These are phyloP conservation scores for Nothophaeocryptopus gaeumannii DNA, from an alignment of 2,329 filamentous ascomycete genomes.

Conservation along the genomic window DNA sequence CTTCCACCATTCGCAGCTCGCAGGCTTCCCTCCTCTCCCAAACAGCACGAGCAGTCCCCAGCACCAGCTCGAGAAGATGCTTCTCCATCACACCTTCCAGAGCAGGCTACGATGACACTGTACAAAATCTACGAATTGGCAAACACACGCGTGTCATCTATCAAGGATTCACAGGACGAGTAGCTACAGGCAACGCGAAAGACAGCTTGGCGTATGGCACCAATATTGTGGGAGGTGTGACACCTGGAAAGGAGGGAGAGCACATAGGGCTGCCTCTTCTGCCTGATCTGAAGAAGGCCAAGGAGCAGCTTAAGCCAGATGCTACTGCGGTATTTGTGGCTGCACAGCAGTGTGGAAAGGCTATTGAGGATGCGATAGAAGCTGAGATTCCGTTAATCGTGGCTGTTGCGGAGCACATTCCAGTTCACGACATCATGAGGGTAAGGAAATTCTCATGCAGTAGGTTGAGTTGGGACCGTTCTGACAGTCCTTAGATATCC, in stretches of 20 bases:
- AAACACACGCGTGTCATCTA: constrained; percentile 66
- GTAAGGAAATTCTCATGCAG: constrained; percentile 41
- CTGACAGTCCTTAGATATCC: constrained; percentile 52
- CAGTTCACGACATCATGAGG: constrained; percentile 72
- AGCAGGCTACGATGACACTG: constrained; percentile 58
- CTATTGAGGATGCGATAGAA: constrained; percentile 77
- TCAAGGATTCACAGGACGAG: constrained; percentile 66
- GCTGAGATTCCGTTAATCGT: constrained; percentile 76
- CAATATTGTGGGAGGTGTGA: constrained; percentile 75
- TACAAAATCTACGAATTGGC: constrained; percentile 65
- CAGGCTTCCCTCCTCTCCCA: constrained; percentile 19
- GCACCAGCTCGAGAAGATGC: constrained; percentile 11
- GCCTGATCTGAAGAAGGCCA: constrained; percentile 65
- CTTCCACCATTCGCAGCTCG: constrained; percentile 20
- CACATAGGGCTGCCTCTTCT: constrained; percentile 72
- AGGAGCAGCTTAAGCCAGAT: constrained; percentile 68
- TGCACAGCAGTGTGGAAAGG: constrained; percentile 67
- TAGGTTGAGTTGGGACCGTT: background rate
- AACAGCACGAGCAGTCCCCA: constrained; percentile 11
- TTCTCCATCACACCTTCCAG: constrained; percentile 31
- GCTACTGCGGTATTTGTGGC: constrained; percentile 78
- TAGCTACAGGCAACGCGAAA: constrained; percentile 72
- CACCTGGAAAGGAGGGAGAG: constrained; percentile 65
- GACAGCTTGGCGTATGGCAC: constrained; percentile 77
- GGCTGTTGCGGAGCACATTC: constrained; percentile 76